These are phyloP conservation scores for Chaetoceros muelleri DNA, from an alignment of 108 stramenopile species.

Conservation along the genomic window DNA sequence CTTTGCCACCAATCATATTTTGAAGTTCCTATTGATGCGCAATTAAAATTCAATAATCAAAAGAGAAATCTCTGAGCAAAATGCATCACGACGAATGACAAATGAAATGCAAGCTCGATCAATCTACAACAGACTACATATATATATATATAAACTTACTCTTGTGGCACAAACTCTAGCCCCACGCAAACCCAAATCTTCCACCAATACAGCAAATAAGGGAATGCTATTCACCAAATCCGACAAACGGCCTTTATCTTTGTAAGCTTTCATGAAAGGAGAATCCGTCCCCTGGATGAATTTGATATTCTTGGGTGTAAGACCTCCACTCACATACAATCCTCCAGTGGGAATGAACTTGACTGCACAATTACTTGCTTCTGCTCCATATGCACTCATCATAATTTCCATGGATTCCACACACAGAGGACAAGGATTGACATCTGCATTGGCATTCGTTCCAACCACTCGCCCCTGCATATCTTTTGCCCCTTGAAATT, in stretches of 20 bases:
- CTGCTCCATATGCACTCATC: constrained; percentile 81
- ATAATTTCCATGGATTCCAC: constrained; percentile 50
- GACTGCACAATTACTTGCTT: constrained; percentile 81
- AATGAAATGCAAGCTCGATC: too few species aligned
- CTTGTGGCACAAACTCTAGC: constrained; percentile 45
- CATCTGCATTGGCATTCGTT: constrained; percentile 16
- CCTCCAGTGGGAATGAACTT: constrained; percentile 93
- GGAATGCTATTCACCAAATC: constrained; percentile 61
- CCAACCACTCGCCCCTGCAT: constrained; percentile 64
- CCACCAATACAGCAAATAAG: constrained; percentile 82
- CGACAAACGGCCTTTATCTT: constrained; percentile 86
- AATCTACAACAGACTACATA: too few species aligned
- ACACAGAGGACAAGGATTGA: constrained; percentile 19
- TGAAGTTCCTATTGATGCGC: too few species aligned
- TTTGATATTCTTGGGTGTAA: constrained; percentile 92
- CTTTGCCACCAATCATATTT: too few species aligned
- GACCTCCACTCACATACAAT: constrained; percentile 89
- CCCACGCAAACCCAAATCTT: constrained; percentile 92
- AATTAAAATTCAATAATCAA: too few species aligned
- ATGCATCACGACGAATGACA: too few species aligned
- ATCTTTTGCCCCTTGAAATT: constrained; percentile 57
- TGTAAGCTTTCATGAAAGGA: constrained; percentile 83
- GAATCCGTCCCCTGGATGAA: constrained; percentile 70
- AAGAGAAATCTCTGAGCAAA: too few species aligned
- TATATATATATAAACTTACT: too few species aligned